Base-by-base conservation (phyloP, 2,329 filamentous ascomycete genomes). In the Epichloe coenophiala region DNA sequence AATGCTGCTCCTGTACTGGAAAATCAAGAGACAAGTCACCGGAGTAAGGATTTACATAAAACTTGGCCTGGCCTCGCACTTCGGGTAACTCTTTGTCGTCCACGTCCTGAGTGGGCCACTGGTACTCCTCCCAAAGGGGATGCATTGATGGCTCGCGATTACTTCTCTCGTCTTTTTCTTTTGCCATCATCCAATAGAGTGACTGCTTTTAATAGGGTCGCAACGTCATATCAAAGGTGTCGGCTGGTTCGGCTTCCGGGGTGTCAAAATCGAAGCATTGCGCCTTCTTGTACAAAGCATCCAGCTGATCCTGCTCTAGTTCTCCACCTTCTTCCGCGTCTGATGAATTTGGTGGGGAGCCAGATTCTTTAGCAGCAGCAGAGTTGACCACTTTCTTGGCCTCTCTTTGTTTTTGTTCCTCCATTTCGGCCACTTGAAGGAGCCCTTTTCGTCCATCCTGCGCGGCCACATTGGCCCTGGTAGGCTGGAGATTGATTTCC, bases 21-120 rank as follows among this genome's bases (percentile, higher is more conserved):
- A 98, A 98, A 5, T 95, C 82, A 0, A 97, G 72, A 2, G 89
- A 94, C 48, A 98, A 71, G 58, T 97, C 91, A 8, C 93, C 93
- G 6, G 90, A 96, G 65, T 98, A 98, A 0, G 91, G 91, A 59
- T 98, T 98, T 59, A 97, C 84, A 59, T 96, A 98, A 61, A 98
- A 98, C 53, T 78, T 80, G 7, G 78, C 67, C 58, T 89, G 81
- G 3, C 76, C 79, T 9, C 79, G 71, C 7, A 93, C 73, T 17
- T 63, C 61, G 0, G 84, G 82, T 11, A 96, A 62, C 5, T 84
- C 78, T 41, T 86, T 80, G 57, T 93, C 90, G 57, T 97, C 86
- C 38, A 86, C 83, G 66, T 98, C 93, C 62, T 90, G 89, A 0
- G 72, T 71, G 0, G 93, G 93, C 89, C 90, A 98, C 2, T 71